phyloP scores from a whole-genome alignment of 2,329 filamentous ascomycete species.

The Capronia americana region DNA sequence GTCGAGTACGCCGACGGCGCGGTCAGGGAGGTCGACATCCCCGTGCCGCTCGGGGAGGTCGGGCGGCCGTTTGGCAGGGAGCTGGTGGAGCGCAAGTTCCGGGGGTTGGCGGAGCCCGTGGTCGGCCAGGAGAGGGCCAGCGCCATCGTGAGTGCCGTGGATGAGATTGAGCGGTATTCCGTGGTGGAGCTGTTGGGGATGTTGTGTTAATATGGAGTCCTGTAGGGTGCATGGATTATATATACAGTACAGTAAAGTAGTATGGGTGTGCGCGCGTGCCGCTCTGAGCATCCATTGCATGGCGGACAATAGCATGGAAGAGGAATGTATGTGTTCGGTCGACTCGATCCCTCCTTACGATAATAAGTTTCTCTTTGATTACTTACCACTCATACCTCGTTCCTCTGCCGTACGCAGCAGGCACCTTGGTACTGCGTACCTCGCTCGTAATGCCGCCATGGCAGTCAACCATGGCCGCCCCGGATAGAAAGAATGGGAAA shows the following conservation, averaged over 20 bases:
- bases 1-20: slow-evolving; percentile 35
- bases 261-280: not conserved
- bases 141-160: slow-evolving; percentile 32
- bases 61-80: slow-evolving; percentile 37
- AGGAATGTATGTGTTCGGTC: not conserved
- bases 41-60: slow-evolving; percentile 35
- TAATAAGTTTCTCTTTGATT: not conserved
- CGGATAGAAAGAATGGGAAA: not conserved
- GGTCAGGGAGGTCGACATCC: slow-evolving; percentile 30
- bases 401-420: too few species aligned
- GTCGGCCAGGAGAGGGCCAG: slow-evolving; percentile 25
- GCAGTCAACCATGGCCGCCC: too few species aligned
- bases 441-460: too few species aligned
- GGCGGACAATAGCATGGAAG: not conserved
- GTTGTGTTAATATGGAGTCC: not conserved
- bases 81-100: slow-evolving; percentile 37
- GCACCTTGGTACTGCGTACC: too few species aligned
- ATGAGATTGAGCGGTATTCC: slow-evolving; percentile 38
- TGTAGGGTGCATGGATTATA: not conserved
- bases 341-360: not conserved
- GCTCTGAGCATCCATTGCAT: not conserved
- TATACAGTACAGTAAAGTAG: too few species aligned
- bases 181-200: slow-evolving; percentile 22
- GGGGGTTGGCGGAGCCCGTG: slow-evolving; percentile 31
- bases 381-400: not conserved